Percentiles rank a stretch among this genome's conserved stretches.
Evolutionary conservation across 2,329 filamentous ascomycete genomes (phyloP).

Genomic region (Aspergillus unguis): DNA sequence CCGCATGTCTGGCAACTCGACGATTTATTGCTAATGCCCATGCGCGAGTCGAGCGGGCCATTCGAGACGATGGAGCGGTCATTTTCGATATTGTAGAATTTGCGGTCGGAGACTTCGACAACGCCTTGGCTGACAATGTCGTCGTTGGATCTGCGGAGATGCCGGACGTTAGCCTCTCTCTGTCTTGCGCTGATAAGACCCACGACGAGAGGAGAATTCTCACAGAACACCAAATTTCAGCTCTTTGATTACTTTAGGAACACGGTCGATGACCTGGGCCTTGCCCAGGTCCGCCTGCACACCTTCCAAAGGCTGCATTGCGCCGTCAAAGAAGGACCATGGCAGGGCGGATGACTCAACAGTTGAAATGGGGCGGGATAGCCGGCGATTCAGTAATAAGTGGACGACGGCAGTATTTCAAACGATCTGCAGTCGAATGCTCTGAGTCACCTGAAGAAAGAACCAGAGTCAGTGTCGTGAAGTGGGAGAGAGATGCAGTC

Average conservation of each 20-base stretch:
- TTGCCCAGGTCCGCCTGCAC: conserved; percentile 57
- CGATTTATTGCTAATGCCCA: conserved; percentile 84
- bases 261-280: conserved; percentile 82
- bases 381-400: too few species aligned
- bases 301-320: conserved; percentile 43
- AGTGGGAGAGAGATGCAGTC: conserved; percentile 15
- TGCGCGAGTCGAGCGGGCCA: conserved; percentile 81
- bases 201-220: conserved; percentile 28
- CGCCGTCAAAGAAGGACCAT: conserved; percentile 37
- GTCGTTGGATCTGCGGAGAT: conserved; percentile 67
- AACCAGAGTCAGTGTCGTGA: neutral
- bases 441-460: too few species aligned
- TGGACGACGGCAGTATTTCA: too few species aligned
- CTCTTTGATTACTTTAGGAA: conserved; percentile 87
- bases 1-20: conserved; percentile 80
- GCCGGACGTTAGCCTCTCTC: conserved; percentile 10
- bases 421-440: too few species aligned
- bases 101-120: conserved; percentile 87
- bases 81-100: conserved; percentile 85
- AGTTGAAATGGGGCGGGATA: neutral
- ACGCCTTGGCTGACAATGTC: conserved; percentile 95
- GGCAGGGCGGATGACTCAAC: conserved; percentile 29
- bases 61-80: conserved; percentile 72
- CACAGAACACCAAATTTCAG: conserved; percentile 93
- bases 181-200: neutral